Evolutionary conservation across 2,329 filamentous ascomycete genomes (phyloP), one percentile per base, ranked within the genome.

Genomic region (Colletotrichum endophyticum): DNA sequence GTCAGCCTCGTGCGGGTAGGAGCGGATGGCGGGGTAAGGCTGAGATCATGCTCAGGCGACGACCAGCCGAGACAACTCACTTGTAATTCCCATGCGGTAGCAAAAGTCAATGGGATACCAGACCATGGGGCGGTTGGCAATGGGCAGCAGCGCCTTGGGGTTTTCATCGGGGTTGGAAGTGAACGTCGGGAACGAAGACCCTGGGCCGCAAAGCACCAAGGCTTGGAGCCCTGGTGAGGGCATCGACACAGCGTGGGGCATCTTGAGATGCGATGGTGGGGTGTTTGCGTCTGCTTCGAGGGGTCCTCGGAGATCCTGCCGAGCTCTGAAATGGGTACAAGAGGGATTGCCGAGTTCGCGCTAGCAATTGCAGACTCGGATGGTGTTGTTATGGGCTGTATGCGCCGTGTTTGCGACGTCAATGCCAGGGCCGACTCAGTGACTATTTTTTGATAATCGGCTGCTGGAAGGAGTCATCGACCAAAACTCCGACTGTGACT

Each of bases 31-130:
- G 56, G 15, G 66, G 19, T 12, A 56, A 62, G 39, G 49, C 32
- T 72, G 70, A 66, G 61, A 30, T 28, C 30, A 8, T n/a, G 25
- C 11, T n/a, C n/a, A n/a, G n/a, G n/a, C n/a, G n/a, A n/a, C n/a
- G n/a, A n/a, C 27, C 16, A 30, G 15, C 27, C 44, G 2, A 2
- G 4, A 22, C 49, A 61, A 84, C 91, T 84, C 84, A 95, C 94
- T 89, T 81, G 93, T 94, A 79, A 96, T 92, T 79, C 95, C 95
- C 84, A 94, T 95, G 49, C 95, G 92, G 82, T 95, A 94, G 85
- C 95, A 96, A 86, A 95, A 96, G 81, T 96, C 95, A 56, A 97
- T 91, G 8, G 95, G 93, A 83, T 97, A 97, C 94, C 95, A 96
- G 62, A 97, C 93, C 95, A 97, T 97, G 2, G 95, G 95, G 79